Evolutionary conservation across 1,139 yeast species (phyloP).

Genomic region (Protomyces pachydermus): DNA sequence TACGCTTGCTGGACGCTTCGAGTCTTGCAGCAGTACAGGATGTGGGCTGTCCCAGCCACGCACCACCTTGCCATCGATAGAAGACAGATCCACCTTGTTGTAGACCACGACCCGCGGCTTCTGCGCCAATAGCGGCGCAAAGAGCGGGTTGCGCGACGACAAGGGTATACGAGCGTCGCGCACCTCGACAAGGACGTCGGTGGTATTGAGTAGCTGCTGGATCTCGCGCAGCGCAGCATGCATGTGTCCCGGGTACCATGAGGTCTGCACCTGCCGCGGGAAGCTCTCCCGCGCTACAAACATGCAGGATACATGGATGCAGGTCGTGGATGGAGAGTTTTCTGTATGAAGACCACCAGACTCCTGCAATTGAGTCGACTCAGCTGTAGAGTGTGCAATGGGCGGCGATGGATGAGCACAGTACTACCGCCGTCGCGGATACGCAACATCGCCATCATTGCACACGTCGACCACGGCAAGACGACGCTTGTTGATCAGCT

Average conservation of each 20-base stretch:
- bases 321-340: no score
- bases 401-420: constrained; percentile 1
- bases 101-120: constrained; percentile 61
- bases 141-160: constrained; percentile 72
- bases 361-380: no score
- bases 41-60: constrained; percentile 8
- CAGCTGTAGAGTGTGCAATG: no score
- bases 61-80: background rate
- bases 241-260: constrained; percentile 91
- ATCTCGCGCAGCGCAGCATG: constrained; percentile 69
- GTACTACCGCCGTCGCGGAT: constrained; percentile 50
- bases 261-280: constrained; percentile 66
- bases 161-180: constrained; percentile 88
- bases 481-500: constrained; percentile 85
- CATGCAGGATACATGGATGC: background rate
- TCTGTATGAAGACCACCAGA: no score
- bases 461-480: constrained; percentile 97
- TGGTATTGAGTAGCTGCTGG: constrained; percentile 67
- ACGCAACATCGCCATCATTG: constrained; percentile 88
- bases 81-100: constrained; percentile 55
- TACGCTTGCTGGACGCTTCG: background rate
- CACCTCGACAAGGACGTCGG: constrained; percentile 75
- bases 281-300: constrained; percentile 42
- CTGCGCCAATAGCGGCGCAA: constrained; percentile 60
- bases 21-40: constrained; percentile 11